A percentile compares a stretch with the other conserved stretches of the same genome.
Conservation (phyloP, 208 protist species). For the Trichomonas tenax region DNA sequence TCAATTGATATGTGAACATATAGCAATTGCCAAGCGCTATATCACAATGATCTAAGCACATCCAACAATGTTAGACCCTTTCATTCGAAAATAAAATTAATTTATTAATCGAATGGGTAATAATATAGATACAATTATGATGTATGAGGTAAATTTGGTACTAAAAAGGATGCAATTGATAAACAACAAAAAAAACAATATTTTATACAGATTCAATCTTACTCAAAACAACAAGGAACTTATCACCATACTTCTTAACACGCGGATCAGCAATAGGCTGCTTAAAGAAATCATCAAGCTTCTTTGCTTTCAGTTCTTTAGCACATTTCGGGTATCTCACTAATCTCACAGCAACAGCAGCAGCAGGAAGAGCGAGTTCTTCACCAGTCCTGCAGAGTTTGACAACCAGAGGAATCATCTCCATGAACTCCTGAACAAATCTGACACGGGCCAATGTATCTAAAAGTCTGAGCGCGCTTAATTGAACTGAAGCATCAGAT, state of each 20-base stretch:
- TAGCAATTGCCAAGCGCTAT: too few species aligned
- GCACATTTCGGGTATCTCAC: background rate
- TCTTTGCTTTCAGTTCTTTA: background rate
- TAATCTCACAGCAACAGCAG: background rate
- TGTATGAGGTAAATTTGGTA: too few species aligned
- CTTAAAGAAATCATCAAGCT: background rate
- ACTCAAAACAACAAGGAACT: background rate
- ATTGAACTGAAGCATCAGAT: background rate
- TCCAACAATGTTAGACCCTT: too few species aligned
- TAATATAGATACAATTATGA: too few species aligned
- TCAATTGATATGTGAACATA: too few species aligned
- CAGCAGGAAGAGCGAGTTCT: background rate
- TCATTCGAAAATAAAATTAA: too few species aligned
- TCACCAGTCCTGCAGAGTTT: background rate
- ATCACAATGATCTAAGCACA: too few species aligned
- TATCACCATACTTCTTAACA: background rate
- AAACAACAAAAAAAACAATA: too few species aligned
- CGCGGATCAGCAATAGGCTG: background rate
- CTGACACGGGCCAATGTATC: background rate
- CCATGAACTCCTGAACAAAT: background rate
- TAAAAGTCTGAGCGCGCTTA: background rate
- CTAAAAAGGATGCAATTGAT: too few species aligned
- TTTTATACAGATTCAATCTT: background rate
- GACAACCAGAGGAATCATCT: background rate
- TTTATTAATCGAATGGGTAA: too few species aligned